Conservation (phyloP, 2,329 filamentous ascomycete genomes). For the Zymoseptoria pseudotritici region DNA sequence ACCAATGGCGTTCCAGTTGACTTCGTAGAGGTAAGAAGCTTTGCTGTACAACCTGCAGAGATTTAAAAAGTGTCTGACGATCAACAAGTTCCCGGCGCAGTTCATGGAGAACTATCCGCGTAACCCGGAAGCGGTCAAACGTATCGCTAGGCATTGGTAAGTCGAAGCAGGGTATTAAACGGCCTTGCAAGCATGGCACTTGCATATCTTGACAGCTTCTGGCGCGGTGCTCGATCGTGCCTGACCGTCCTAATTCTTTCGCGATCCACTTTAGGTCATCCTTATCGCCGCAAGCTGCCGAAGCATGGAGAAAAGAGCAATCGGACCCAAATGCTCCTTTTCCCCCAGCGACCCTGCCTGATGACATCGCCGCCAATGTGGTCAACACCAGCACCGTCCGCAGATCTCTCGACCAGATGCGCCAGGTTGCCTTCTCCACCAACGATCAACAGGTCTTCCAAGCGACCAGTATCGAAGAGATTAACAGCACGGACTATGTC, state of each 20-base stretch:
- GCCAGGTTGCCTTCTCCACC: background rate
- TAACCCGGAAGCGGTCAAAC: background rate
- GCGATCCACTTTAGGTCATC: background rate
- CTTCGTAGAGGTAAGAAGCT: too few species aligned
- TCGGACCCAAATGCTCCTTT: background rate
- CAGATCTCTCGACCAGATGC: background rate
- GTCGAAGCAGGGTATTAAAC: background rate
- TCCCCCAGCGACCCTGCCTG: background rate
- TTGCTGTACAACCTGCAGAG: too few species aligned
- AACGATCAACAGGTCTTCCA: background rate
- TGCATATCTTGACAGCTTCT: background rate
- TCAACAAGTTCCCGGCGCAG: background rate
- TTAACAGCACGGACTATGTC: background rate
- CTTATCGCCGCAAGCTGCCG: background rate
- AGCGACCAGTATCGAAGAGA: background rate
- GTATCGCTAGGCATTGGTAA: constrained; percentile 1
- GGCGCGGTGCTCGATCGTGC: background rate
- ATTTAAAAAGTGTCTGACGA: too few species aligned
- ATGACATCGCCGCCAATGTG: background rate
- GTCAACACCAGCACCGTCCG: background rate
- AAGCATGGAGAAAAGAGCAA: background rate
- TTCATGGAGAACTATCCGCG: constrained; percentile 1
- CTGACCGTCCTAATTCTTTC: background rate
- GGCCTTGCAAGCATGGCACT: background rate
- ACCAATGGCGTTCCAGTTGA: too few species aligned